Percentiles rank a stretch among this genome's conserved stretches.
phyloP scores from a whole-genome alignment of 2,329 filamentous ascomycete genomes.

The Hymenoscyphus albidus region DNA sequence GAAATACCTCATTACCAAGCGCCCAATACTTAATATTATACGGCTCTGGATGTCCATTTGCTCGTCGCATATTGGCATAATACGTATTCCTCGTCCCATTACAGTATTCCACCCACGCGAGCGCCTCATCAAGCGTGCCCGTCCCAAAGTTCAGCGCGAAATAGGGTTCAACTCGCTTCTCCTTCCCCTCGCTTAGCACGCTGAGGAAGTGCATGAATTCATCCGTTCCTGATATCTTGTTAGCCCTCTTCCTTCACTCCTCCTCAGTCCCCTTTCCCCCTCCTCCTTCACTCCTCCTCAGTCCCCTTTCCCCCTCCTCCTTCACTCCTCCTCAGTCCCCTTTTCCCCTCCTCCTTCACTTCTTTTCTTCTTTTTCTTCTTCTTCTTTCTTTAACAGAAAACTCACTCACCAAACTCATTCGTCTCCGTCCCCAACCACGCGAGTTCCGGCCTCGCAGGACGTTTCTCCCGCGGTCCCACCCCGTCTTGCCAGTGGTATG shows the following conservation, averaged over 20 bases:
- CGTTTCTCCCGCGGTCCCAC: constrained; percentile 69
- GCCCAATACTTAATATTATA: constrained; percentile 87
- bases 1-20: constrained; percentile 64
- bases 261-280: too few species aligned
- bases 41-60: constrained; percentile 71
- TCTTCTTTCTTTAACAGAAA: not conserved
- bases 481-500: constrained; percentile 82
- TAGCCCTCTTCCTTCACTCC: not conserved
- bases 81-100: constrained; percentile 73
- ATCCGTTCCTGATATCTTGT: constrained; percentile 51
- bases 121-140: constrained; percentile 52
- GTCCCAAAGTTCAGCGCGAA: constrained; percentile 79
- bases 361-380: not conserved
- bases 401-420: constrained; percentile 64
- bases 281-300: not conserved
- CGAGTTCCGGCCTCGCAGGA: constrained; percentile 63
- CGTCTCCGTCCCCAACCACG: constrained; percentile 72
- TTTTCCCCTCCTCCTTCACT: too few species aligned
- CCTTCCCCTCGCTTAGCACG: constrained; percentile 57
- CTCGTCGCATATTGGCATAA: constrained; percentile 74
- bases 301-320: not conserved
- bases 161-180: constrained; percentile 69
- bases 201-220: constrained; percentile 83
- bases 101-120: constrained; percentile 84
- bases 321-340: not conserved